phyloP scores from a whole-genome alignment of 129 eudicot genomes.

The Tagetes patula region DNA sequence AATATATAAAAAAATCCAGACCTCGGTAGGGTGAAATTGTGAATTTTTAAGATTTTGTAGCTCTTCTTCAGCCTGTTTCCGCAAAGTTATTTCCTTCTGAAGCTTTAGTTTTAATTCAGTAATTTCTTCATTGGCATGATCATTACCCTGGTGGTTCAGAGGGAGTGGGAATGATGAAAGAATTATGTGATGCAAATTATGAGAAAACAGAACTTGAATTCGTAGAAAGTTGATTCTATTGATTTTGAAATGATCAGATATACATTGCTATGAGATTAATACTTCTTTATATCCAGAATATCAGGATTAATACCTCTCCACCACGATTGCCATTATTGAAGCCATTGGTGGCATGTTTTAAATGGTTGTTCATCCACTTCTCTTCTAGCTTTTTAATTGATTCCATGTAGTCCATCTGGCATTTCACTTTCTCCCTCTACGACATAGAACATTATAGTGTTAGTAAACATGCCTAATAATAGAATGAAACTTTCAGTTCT shows the following conservation, averaged over 20 bases:
- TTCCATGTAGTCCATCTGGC: constrained; percentile 99
- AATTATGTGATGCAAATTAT: background rate
- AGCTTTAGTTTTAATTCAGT: constrained; percentile 63
- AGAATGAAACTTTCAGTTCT: constrained; percentile 18
- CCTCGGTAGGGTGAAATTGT: constrained; percentile 59
- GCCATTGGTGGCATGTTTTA: constrained; percentile 62
- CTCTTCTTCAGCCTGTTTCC: constrained; percentile 91
- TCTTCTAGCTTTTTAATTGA: constrained; percentile 97
- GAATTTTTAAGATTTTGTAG: constrained; percentile 55
- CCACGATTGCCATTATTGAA: constrained; percentile 38
- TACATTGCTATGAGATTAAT: background rate
- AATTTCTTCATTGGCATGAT: constrained; percentile 48
- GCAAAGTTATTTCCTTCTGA: constrained; percentile 60
- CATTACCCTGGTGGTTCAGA: constrained; percentile 41
- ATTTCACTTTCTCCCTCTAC: constrained; percentile 90
- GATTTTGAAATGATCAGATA: background rate
- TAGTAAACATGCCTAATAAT: constrained; percentile 9
- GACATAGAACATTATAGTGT: constrained; percentile 19
- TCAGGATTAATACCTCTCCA: constrained; percentile 52
- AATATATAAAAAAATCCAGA: constrained; percentile 26
- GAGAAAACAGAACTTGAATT: constrained; percentile 1
- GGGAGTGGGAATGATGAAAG: constrained; percentile 13
- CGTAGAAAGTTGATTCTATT: constrained; percentile 2
- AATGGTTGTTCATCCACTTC: constrained; percentile 81
- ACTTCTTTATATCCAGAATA: background rate